These are phyloP conservation scores for Ulota crispa DNA, from an alignment of 225 moss, liverwort and hornwort genomes.

Conservation along the genomic window DNA sequence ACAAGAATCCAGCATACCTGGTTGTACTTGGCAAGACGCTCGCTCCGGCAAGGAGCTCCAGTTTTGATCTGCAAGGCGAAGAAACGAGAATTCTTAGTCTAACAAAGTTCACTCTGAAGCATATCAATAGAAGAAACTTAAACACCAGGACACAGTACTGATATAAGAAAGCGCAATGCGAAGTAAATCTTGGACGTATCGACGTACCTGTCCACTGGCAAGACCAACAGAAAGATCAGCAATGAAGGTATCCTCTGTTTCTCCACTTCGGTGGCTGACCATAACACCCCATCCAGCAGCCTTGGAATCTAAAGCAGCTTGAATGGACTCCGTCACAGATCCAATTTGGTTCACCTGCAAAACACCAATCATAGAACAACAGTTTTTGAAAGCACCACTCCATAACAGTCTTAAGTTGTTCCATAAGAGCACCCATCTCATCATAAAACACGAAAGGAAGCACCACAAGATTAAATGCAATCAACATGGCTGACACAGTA, in stretches of 20 bases:
- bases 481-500: not conserved
- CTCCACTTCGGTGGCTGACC: slow-evolving; percentile 99
- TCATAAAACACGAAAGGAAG: not conserved
- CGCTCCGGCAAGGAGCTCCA: slow-evolving; percentile 96
- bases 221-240: slow-evolving; percentile 90
- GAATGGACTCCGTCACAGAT: slow-evolving; percentile 93
- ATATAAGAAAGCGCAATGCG: not conserved
- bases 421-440: not conserved
- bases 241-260: slow-evolving; percentile 99
- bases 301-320: slow-evolving; percentile 91
- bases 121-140: not conserved
- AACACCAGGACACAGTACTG: not conserved
- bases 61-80: slow-evolving; percentile 74
- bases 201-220: slow-evolving; percentile 80
- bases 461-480: not conserved
- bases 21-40: slow-evolving; percentile 94
- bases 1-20: slow-evolving; percentile 48
- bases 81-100: not conserved
- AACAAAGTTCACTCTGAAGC: not conserved
- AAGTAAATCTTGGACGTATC: not conserved
- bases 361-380: slow-evolving; percentile 10
- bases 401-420: not conserved
- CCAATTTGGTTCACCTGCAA: slow-evolving; percentile 90
- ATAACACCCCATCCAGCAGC: slow-evolving; percentile 98
- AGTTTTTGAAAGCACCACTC: not conserved